Conservation (phyloP, 2,329 filamentous ascomycete genomes). For the Colletotrichum caudatum region DNA sequence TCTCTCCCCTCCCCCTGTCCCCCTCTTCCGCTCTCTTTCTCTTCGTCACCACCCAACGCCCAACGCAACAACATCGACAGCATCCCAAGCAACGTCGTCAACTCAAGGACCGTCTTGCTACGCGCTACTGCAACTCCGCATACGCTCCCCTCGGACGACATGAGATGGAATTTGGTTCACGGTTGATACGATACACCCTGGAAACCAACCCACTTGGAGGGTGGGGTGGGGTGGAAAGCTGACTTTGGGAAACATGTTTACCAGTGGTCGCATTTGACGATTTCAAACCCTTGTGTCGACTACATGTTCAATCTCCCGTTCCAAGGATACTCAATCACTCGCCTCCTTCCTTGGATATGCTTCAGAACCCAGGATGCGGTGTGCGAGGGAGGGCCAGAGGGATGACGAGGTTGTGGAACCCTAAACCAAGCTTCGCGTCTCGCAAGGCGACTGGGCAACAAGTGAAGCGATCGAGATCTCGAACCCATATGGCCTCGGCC, state of each 20-base stretch:
- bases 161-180: not conserved
- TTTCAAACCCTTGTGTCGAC: conserved; percentile 2
- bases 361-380: conserved; percentile 30
- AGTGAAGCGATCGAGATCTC: conserved; percentile 37
- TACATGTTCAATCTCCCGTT: conserved; percentile 12
- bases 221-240: not conserved
- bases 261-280: conserved; percentile 12
- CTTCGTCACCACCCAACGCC: conserved; percentile 19
- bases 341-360: not conserved
- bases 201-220: not conserved
- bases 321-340: conserved; percentile 12
- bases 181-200: not conserved
- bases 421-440: conserved; percentile 26
- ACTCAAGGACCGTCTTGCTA: conserved; percentile 6
- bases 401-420: conserved; percentile 36
- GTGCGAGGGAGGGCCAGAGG: conserved; percentile 14
- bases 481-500: conserved; percentile 6
- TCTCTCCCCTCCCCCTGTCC: not conserved
- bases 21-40: not conserved
- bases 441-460: conserved; percentile 14
- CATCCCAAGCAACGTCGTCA: conserved; percentile 5
- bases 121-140: conserved; percentile 33
- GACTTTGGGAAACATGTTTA: conserved; percentile 10
- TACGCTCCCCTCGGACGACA: conserved; percentile 35
- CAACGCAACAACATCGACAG: not conserved